Evolutionary conservation across 1,284 basidiomycete genomes (phyloP).

Genomic region (Vanrija humicola): DNA sequence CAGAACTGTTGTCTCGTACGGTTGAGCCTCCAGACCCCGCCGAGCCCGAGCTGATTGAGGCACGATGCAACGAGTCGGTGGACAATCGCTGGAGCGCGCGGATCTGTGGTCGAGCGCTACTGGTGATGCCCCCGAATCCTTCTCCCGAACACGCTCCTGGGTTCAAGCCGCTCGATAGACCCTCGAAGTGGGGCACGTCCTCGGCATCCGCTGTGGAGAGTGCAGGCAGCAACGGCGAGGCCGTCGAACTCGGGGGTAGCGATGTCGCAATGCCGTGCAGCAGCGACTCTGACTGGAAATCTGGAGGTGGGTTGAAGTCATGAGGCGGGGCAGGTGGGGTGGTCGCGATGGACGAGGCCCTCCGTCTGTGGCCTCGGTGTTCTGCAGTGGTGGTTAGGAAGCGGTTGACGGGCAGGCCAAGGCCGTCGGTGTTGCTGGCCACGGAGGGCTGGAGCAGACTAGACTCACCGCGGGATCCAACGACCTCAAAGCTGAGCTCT

Average conservation of each 20-base stretch:
- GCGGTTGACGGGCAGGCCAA: neutral
- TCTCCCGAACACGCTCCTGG: neutral
- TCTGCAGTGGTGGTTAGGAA: neutral
- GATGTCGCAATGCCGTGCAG: constrained; percentile 17
- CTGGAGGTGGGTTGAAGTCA: constrained; percentile 39
- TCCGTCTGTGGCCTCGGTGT: neutral
- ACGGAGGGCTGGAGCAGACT: too few species aligned
- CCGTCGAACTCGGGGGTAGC: neutral
- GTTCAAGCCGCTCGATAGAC: neutral
- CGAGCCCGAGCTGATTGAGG: constrained; percentile 13
- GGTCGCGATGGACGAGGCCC: neutral
- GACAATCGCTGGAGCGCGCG: constrained; percentile 31
- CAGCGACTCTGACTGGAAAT: constrained; percentile 19
- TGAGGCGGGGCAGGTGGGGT: constrained; percentile 31
- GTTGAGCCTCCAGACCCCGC: constrained; percentile 1
- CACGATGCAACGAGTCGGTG: constrained; percentile 22
- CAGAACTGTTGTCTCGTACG: neutral
- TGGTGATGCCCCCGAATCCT: neutral
- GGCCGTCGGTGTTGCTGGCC: too few species aligned
- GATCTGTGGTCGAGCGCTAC: constrained; percentile 18
- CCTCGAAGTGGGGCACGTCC: neutral
- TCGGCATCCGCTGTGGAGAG: neutral
- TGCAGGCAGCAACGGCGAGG: neutral
- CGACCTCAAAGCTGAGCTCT: too few species aligned
- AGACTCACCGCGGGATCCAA: too few species aligned